Conservation (phyloP, 805 yeast genomes). For the Myxozyma geophila region DNA sequence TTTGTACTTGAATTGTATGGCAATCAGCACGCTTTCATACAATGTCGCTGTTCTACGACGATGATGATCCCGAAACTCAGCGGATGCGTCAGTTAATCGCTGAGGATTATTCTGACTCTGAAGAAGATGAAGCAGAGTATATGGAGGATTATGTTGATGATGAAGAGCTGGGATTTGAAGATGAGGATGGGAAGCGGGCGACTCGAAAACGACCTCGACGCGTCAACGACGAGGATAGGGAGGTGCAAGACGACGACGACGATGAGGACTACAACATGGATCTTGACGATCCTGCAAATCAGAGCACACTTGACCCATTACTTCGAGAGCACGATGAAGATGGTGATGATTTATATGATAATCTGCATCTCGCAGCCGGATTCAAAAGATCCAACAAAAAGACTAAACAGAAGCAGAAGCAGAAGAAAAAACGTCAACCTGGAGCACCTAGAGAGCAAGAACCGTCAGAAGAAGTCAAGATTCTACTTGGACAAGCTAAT, state of each 20-base stretch:
- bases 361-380: constrained; percentile 26
- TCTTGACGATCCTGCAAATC: constrained; percentile 2
- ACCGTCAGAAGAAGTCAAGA: constrained; percentile 66
- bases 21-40: too few relatives aligned
- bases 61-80: constrained; percentile 26
- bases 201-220: constrained; percentile 42
- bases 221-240: constrained; percentile 18
- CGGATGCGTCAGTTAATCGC: constrained; percentile 33
- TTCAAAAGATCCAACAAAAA: constrained; percentile 2
- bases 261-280: constrained; percentile 1
- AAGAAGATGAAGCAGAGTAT: constrained; percentile 35
- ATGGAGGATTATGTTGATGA: constrained; percentile 39
- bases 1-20: too few relatives aligned
- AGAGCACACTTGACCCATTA: constrained; percentile 15
- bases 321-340: constrained; percentile 7
- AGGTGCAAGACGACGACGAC: neutral
- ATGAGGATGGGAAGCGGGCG: constrained; percentile 33
- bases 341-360: constrained; percentile 12
- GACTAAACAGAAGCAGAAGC: constrained; percentile 5
- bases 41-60: constrained; percentile 19
- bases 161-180: constrained; percentile 37
- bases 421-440: constrained; percentile 8
- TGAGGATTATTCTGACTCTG: constrained; percentile 28
- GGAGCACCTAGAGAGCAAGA: constrained; percentile 28
- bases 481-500: constrained; percentile 71